A percentile compares a stretch with the other conserved stretches of the same genome.
phyloP scores from a whole-genome alignment of 2,329 filamentous ascomycete species.

The Colletotrichum sp. region DNA sequence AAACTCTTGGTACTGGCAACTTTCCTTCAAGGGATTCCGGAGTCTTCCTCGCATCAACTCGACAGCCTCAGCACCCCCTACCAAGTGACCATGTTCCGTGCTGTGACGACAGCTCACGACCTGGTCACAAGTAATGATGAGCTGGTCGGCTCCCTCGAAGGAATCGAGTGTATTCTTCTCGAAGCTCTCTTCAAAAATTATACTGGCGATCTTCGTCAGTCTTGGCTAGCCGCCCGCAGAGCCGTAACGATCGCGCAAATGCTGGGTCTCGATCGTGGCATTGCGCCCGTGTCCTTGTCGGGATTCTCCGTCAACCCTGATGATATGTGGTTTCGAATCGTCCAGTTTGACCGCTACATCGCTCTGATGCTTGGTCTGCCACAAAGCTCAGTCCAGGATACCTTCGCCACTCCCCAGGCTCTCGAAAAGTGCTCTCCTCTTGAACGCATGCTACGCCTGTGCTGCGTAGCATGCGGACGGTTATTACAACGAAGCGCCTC shows the following conservation, averaged over 20 bases:
- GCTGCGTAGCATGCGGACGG: conserved; percentile 31
- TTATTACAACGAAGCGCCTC: conserved; percentile 43
- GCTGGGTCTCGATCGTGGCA: conserved; percentile 36
- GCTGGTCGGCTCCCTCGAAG: conserved; percentile 48
- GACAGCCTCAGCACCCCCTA: conserved; percentile 18
- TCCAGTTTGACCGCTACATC: conserved; percentile 40
- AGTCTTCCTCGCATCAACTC: background rate
- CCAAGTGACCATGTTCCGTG: conserved; percentile 30
- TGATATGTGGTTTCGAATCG: conserved; percentile 41
- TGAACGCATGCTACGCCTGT: conserved; percentile 31
- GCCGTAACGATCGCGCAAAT: conserved; percentile 50
- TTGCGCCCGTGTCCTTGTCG: background rate
- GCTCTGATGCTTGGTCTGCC: conserved; percentile 46
- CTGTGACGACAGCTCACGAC: conserved; percentile 32
- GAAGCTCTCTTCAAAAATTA: conserved; percentile 53
- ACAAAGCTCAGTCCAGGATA: conserved; percentile 27
- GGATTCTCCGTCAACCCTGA: conserved; percentile 4
- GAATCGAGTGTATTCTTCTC: conserved; percentile 55
- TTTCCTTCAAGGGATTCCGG: conserved; percentile 34
- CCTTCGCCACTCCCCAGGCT: background rate
- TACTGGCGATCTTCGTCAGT: conserved; percentile 47
- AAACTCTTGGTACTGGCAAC: conserved; percentile 42
- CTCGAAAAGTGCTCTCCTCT: conserved; percentile 31
- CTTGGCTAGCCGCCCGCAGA: conserved; percentile 50
- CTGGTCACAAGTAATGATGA: conserved; percentile 52